A percentile compares a stretch with the other conserved stretches of the same genome.
Conservation (phyloP, 208 protist species). For the Leishmania martiniquensis region DNA sequence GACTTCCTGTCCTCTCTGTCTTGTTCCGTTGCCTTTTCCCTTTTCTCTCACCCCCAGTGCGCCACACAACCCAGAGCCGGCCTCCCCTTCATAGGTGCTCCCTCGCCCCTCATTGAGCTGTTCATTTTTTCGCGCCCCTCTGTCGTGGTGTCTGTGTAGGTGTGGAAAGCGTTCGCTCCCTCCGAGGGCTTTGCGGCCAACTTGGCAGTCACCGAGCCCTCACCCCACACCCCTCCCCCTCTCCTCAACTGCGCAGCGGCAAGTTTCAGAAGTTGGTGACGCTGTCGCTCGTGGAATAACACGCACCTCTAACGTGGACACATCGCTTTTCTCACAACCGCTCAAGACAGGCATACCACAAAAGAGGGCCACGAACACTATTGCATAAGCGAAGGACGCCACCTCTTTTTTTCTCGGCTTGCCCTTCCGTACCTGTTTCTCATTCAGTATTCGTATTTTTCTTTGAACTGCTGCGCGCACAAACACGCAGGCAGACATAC, state of each 20-base stretch:
- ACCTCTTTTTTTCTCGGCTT: background rate
- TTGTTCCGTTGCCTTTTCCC: too few relatives aligned
- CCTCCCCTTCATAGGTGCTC: too few relatives aligned
- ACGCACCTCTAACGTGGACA: background rate
- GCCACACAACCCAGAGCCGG: background rate
- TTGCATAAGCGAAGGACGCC: background rate
- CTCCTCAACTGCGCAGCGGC: background rate
- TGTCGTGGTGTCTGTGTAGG: background rate
- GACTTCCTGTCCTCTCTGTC: background rate
- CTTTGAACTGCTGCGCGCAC: background rate
- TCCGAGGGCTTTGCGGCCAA: background rate
- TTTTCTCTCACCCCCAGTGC: background rate
- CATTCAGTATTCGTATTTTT: background rate
- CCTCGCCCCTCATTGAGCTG: background rate
- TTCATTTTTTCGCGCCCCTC: background rate
- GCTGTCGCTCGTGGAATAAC: background rate
- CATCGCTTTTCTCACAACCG: background rate
- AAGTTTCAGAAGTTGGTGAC: background rate
- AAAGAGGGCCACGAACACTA: background rate
- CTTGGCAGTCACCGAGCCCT: constrained; percentile 23
- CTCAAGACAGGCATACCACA: background rate
- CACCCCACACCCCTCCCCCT: background rate
- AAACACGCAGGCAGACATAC: background rate
- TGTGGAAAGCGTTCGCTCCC: background rate
- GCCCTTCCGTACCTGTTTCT: background rate